phyloP scores from a whole-genome alignment of 805 yeast genomes.

The Candida sithepensis region DNA sequence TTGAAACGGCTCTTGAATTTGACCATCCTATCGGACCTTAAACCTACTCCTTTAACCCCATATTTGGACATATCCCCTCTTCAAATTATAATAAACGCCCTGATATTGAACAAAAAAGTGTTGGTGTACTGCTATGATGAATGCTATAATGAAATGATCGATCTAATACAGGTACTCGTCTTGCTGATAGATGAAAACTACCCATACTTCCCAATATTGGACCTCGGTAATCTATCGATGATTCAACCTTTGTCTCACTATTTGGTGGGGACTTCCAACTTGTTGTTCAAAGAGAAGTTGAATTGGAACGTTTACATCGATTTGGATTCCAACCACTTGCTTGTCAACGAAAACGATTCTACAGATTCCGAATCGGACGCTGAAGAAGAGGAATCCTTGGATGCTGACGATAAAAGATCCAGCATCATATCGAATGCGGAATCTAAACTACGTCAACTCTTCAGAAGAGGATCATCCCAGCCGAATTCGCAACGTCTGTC shows the following conservation, averaged over 20 bases:
- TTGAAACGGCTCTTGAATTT: conserved; percentile 10
- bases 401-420: conserved; percentile 9
- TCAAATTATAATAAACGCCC: conserved; percentile 43
- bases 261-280: conserved; percentile 67
- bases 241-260: conserved; percentile 39
- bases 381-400: conserved; percentile 1
- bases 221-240: conserved; percentile 53
- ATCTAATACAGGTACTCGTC: conserved; percentile 38
- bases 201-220: conserved; percentile 48
- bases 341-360: conserved; percentile 20
- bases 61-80: conserved; percentile 26
- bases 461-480: conserved; percentile 12
- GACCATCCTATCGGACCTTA: conserved; percentile 3
- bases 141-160: conserved; percentile 44
- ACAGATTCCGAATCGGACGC: not conserved
- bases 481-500: not conserved
- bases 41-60: conserved; percentile 15
- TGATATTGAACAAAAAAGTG: conserved; percentile 45
- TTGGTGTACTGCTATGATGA: conserved; percentile 37
- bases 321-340: conserved; percentile 47
- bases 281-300: conserved; percentile 52
- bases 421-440: conserved; percentile 16
- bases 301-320: conserved; percentile 62
- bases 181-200: conserved; percentile 33
- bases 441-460: conserved; percentile 16